Evolutionary conservation across 2,329 filamentous ascomycete species (phyloP).

Genomic region (Arthroderma sp.): DNA sequence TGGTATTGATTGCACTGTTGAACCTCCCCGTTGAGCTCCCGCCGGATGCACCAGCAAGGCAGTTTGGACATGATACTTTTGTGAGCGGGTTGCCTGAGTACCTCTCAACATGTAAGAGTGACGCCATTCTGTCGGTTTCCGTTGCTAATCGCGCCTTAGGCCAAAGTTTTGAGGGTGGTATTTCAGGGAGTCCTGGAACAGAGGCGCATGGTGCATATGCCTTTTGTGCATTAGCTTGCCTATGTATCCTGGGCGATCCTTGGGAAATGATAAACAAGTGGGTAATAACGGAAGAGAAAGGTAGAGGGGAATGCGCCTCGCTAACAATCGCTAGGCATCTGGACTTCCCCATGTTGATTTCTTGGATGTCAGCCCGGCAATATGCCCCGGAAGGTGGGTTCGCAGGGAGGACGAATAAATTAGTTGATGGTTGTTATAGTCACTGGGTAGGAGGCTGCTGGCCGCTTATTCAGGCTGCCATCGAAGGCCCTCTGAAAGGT

Average conservation of each 20-base stretch:
- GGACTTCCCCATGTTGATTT: conserved; percentile 60
- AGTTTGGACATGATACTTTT: conserved; percentile 51
- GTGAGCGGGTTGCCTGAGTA: conserved; percentile 65
- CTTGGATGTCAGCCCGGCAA: conserved; percentile 83
- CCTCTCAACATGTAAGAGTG: conserved; percentile 58
- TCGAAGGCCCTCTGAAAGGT: conserved; percentile 29
- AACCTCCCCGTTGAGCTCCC: conserved; percentile 71
- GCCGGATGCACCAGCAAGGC: conserved; percentile 53
- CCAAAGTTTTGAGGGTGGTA: conserved; percentile 90
- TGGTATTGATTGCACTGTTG: conserved; percentile 70
- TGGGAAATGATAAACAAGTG: conserved; percentile 60
- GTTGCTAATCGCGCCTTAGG: conserved; percentile 34
- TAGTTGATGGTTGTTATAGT: conserved; percentile 96
- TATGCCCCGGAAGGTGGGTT: conserved; percentile 86
- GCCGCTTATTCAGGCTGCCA: conserved; percentile 71
- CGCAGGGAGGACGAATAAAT: conserved; percentile 87
- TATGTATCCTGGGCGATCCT: conserved; percentile 73
- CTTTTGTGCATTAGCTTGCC: conserved; percentile 81
- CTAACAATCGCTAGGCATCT: conserved; percentile 46
- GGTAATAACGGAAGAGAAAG: conserved; percentile 18
- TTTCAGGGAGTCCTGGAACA: conserved; percentile 68
- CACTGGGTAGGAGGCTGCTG: conserved; percentile 96
- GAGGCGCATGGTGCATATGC: conserved; percentile 96
- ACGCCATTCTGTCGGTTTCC: conserved; percentile 1
- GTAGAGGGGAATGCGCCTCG: too few relatives aligned